Evolutionary conservation across 352 stramenopile species (phyloP).

Genomic region (Phytophthora cactorum): DNA sequence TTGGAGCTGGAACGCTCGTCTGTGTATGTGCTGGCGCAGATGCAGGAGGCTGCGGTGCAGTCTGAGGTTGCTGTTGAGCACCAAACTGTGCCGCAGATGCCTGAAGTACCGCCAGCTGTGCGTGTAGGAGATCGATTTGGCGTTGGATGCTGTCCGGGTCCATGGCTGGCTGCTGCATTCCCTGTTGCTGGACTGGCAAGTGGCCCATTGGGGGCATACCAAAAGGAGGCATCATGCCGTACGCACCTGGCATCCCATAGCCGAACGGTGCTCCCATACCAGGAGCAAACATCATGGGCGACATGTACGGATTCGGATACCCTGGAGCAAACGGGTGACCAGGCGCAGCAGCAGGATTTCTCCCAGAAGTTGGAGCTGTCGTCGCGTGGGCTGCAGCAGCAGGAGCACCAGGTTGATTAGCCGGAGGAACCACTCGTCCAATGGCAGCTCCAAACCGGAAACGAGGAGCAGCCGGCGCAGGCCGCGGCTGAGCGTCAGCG

Average conservation of each 20-base stretch:
- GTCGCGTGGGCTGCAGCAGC: slow-evolving; percentile 12
- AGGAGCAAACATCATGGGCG: slow-evolving; percentile 63
- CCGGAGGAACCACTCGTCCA: slow-evolving; percentile 29
- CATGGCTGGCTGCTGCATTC: slow-evolving; percentile 33
- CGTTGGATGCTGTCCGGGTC: slow-evolving; percentile 57
- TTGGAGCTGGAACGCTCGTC: neutral
- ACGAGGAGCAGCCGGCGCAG: slow-evolving; percentile 28
- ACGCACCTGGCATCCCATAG: slow-evolving; percentile 59
- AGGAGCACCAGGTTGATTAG: slow-evolving; percentile 23
- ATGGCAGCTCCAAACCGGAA: slow-evolving; percentile 43
- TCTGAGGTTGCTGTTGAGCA: slow-evolving; percentile 14
- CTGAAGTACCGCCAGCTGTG: slow-evolving; percentile 58
- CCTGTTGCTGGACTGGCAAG: slow-evolving; percentile 33
- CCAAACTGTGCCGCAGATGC: slow-evolving; percentile 37
- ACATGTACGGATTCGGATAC: slow-evolving; percentile 61
- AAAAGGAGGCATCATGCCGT: slow-evolving; percentile 63
- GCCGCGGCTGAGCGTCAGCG: slow-evolving; percentile 18
- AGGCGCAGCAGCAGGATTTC: slow-evolving; percentile 27
- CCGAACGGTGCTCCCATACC: slow-evolving; percentile 47
- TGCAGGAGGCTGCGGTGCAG: slow-evolving; percentile 16
- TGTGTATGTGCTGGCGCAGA: too few relatives aligned
- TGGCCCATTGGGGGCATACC: slow-evolving; percentile 38
- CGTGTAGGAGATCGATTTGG: slow-evolving; percentile 59
- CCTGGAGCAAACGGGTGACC: slow-evolving; percentile 47
- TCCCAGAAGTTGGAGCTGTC: slow-evolving; percentile 12